Evolutionary conservation across 441 rosid genomes (phyloP).

Genomic region (Francoa sonchifolia): DNA sequence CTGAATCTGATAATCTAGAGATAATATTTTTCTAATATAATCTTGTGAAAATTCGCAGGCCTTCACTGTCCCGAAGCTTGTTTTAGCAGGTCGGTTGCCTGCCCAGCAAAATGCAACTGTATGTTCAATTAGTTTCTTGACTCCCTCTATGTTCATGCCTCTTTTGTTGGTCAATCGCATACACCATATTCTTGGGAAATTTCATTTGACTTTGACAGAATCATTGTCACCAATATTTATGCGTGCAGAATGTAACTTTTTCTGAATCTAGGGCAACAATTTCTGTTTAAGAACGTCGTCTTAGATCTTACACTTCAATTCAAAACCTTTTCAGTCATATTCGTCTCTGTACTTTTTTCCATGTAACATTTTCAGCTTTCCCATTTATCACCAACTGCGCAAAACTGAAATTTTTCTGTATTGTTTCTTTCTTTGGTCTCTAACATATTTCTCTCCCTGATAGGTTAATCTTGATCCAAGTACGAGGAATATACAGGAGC

Average conservation of each 20-base stretch:
- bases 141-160: not conserved
- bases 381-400: not conserved
- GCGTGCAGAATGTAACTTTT: too few relatives aligned
- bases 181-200: slow-evolving; percentile 3
- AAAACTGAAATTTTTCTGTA: slow-evolving; percentile 5
- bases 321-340: too few relatives aligned
- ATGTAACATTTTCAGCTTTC: not conserved
- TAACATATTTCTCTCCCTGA: slow-evolving; percentile 9
- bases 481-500: slow-evolving; percentile 86
- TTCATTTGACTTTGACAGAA: too few relatives aligned
- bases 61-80: slow-evolving; percentile 96
- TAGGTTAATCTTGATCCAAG: slow-evolving; percentile 96
- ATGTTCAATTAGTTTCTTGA: slow-evolving; percentile 24
- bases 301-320: too few relatives aligned
- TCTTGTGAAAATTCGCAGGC: slow-evolving; percentile 43
- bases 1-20: slow-evolving; percentile 15
- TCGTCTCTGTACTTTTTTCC: slow-evolving; percentile 1
- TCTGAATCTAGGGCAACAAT: too few relatives aligned
- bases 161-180: slow-evolving; percentile 10
- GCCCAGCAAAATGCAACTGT: slow-evolving; percentile 99
- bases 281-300: too few relatives aligned
- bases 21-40: slow-evolving; percentile 11
- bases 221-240: too few relatives aligned
- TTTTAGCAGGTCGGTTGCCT: slow-evolving; percentile 95
- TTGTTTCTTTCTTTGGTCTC: slow-evolving; percentile 12